Conservation (phyloP, 75 land plant species). For the Picea sitchensis region DNA sequence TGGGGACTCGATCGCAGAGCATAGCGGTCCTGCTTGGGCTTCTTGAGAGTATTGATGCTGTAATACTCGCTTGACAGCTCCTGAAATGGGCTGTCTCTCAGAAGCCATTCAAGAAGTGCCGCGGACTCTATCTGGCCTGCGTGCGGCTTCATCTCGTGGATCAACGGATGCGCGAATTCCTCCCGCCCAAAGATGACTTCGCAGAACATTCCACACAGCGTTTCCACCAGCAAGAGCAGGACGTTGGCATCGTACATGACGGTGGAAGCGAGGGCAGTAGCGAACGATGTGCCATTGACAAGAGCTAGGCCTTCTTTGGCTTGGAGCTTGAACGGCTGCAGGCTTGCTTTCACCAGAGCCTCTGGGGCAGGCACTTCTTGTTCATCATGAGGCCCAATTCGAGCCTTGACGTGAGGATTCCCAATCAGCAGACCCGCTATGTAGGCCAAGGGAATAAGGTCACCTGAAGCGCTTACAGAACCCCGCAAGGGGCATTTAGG, state of each 20-base stretch:
- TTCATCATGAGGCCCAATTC: neutral
- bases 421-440: constrained; percentile 37
- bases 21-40: constrained; percentile 24
- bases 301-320: constrained; percentile 30
- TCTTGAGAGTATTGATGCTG: constrained; percentile 27
- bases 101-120: constrained; percentile 37
- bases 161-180: neutral
- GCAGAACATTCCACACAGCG: constrained; percentile 26
- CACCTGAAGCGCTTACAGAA: constrained; percentile 25
- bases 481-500: constrained; percentile 28
- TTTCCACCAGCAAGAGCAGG: constrained; percentile 25
- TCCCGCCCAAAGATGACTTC: constrained; percentile 37
- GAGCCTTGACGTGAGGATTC: constrained; percentile 14
- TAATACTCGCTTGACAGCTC: constrained; percentile 22
- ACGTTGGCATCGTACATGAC: constrained; percentile 23
- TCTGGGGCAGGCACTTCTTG: constrained; percentile 6
- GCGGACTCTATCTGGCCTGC: constrained; percentile 50
- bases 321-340: constrained; percentile 11
- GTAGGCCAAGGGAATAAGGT: constrained; percentile 31
- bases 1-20: constrained; percentile 29
- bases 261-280: constrained; percentile 20
- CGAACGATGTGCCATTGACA: constrained; percentile 35
- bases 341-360: constrained; percentile 15
- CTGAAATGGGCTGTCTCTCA: constrained; percentile 28
- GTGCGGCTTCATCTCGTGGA: constrained; percentile 44